Conservation (phyloP, 2,329 filamentous ascomycete genomes). For the Trichoderma sp. region DNA sequence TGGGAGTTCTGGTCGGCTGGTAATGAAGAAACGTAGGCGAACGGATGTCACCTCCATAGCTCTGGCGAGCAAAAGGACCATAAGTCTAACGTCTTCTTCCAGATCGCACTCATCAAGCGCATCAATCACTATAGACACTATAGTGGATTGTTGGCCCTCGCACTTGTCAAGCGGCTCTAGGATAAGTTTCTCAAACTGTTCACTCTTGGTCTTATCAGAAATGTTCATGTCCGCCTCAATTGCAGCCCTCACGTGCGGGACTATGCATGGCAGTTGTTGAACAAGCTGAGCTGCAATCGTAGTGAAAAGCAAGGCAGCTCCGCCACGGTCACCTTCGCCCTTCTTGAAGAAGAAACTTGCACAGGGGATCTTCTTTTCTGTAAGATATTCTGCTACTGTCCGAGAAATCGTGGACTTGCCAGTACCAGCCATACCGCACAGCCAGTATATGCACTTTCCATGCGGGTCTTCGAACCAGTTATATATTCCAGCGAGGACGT, state of each 20-base stretch:
- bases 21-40: background rate
- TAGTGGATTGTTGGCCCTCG: background rate
- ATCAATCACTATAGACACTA: background rate
- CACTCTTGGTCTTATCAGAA: background rate
- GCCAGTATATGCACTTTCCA: background rate
- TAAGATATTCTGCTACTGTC: background rate
- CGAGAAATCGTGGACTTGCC: background rate
- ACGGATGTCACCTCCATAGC: background rate
- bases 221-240: background rate
- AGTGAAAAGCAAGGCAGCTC: background rate
- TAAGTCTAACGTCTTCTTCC: background rate
- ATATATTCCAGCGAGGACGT: background rate
- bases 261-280: background rate
- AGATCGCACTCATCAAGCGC: background rate
- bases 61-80: background rate
- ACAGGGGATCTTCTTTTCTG: background rate
- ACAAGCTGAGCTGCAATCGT: background rate
- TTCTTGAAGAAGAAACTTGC: background rate
- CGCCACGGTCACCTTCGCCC: background rate
- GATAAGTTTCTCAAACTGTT: background rate
- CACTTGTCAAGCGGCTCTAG: background rate
- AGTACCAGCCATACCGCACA: background rate
- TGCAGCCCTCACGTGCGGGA: background rate
- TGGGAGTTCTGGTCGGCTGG: background rate
- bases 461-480: background rate